A percentile compares a stretch with the other conserved stretches of the same genome.
These are phyloP conservation scores for Penicillium fuscoglaucum DNA, from an alignment of 2,329 filamentous ascomycete species.

Conservation along the genomic window DNA sequence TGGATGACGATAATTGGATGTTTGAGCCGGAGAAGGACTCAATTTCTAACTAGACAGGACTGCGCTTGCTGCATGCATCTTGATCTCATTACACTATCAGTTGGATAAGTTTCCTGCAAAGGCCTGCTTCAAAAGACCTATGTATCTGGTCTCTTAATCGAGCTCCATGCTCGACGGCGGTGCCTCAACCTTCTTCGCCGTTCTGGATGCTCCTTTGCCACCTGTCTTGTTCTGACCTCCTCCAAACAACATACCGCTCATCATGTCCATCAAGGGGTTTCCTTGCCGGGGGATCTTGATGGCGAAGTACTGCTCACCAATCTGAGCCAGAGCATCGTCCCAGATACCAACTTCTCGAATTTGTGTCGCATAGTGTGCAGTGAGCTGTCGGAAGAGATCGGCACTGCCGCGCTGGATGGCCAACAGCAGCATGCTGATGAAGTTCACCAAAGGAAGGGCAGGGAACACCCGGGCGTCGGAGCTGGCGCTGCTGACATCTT, in stretches of 20 bases:
- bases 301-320: slow-evolving; percentile 96
- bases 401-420: slow-evolving; percentile 76
- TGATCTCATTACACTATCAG: slow-evolving; percentile 21
- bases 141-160: slow-evolving; percentile 34
- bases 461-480: slow-evolving; percentile 82
- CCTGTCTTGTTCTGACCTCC: slow-evolving; percentile 36
- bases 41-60: slow-evolving; percentile 21
- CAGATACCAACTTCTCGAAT: slow-evolving; percentile 76
- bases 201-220: slow-evolving; percentile 40
- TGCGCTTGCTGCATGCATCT: slow-evolving; percentile 14
- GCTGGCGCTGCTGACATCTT: slow-evolving; percentile 74
- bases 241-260: slow-evolving; percentile 90
- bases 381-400: slow-evolving; percentile 79
- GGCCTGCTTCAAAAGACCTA: neutral
- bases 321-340: slow-evolving; percentile 78
- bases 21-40: slow-evolving; percentile 68
- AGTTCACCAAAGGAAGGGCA: slow-evolving; percentile 90
- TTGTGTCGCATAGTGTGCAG: slow-evolving; percentile 75
- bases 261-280: slow-evolving; percentile 96
- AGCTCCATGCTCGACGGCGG: slow-evolving; percentile 48
- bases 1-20: slow-evolving; percentile 89
- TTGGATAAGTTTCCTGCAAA: slow-evolving; percentile 13
- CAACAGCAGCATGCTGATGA: slow-evolving; percentile 79
- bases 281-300: slow-evolving; percentile 85
- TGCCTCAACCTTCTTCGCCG: slow-evolving; percentile 50